Base-by-base conservation (phyloP, 2,329 filamentous ascomycete species). In the Aspergillus awamori region DNA sequence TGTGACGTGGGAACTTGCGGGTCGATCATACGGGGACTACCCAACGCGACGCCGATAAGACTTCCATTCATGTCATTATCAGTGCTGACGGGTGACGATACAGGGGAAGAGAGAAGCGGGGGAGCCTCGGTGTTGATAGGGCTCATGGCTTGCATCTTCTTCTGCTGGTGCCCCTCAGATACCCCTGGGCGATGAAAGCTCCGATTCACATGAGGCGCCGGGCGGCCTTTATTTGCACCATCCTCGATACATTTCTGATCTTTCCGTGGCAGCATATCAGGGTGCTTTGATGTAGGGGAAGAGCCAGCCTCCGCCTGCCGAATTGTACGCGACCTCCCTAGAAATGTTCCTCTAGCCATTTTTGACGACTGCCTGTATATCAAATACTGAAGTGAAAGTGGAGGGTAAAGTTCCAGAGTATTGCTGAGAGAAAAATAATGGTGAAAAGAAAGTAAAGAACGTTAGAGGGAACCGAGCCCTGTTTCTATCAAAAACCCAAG, bases 41-140 rank as follows among this genome's bases (percentile, higher is more conserved):
- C 90, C 59, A 92, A 77, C 1, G 90, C 90, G 82, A 93, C 88
- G 8, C 90, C 90, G 63, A 93, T 92, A 67, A 80, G 81, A 63
- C 79, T 77, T 48, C 80, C 79, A 7, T 78, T 76, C 7, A 61
- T 61, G 33, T 66, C 63, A 38, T 63, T 60, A 20, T 67, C 65
- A 11, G 64, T 59, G 7, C 51, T 55, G 3, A 62, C 54, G 3
- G 62, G 64, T 0, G 63, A 61, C n/a, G 62, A 61, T 7, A 72
- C 55, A 0, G 62, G 65, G 52, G 71, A 69, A 20, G 69, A 63
- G 3, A 71, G 70, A 51, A 51, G 47, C 15, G 47, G 26, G 8
- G 47, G 47, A 30, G 7, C 26, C 26, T 51, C 4, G 71, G 72
- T 13, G 65, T 62, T 1, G 69, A 69, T 24, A 75, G 66, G 59